Conservation (phyloP, 768 basidiomycete species). For the Russula earlei region DNA sequence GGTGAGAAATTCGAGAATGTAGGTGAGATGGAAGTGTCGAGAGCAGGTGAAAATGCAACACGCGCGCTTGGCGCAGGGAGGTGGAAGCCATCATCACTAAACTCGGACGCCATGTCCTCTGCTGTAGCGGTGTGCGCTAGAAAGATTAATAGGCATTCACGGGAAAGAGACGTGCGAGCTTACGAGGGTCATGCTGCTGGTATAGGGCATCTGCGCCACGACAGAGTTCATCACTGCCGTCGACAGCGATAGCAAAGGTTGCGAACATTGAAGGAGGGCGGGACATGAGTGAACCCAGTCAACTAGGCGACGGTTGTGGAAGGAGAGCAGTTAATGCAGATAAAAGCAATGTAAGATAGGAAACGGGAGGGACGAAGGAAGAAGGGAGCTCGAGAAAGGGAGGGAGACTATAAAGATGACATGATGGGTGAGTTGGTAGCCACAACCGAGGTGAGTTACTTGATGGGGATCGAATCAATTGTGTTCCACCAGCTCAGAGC, state of each 20-base stretch:
- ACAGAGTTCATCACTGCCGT: neutral
- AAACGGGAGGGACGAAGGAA: slow-evolving; percentile 4
- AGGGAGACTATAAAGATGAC: slow-evolving; percentile 18
- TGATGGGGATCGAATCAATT: slow-evolving; percentile 19
- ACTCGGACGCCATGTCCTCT: slow-evolving; percentile 7
- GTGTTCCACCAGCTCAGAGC: slow-evolving; percentile 14
- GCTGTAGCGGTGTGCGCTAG: neutral
- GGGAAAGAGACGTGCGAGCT: neutral
- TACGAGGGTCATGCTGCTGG: neutral
- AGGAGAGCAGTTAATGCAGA: neutral
- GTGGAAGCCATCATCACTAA: slow-evolving; percentile 5
- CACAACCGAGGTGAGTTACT: slow-evolving; percentile 20
- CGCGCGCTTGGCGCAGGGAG: slow-evolving; percentile 13
- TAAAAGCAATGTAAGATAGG: neutral
- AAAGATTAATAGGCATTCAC: neutral
- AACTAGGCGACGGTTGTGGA: neutral
- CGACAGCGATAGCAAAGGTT: slow-evolving; percentile 12
- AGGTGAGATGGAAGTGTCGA: slow-evolving; percentile 19
- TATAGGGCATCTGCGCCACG: slow-evolving; percentile 5
- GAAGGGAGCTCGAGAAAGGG: neutral
- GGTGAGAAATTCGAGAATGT: slow-evolving; percentile 16
- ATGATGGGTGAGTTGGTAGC: slow-evolving; percentile 16
- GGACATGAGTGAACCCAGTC: slow-evolving; percentile 7
- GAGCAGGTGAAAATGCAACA: slow-evolving; percentile 5
- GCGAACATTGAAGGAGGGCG: slow-evolving; percentile 12